Percentiles rank a stretch among this genome's conserved stretches.
Conservation (phyloP, 257 asterid genomes). For the Primulina huaijiensis region DNA sequence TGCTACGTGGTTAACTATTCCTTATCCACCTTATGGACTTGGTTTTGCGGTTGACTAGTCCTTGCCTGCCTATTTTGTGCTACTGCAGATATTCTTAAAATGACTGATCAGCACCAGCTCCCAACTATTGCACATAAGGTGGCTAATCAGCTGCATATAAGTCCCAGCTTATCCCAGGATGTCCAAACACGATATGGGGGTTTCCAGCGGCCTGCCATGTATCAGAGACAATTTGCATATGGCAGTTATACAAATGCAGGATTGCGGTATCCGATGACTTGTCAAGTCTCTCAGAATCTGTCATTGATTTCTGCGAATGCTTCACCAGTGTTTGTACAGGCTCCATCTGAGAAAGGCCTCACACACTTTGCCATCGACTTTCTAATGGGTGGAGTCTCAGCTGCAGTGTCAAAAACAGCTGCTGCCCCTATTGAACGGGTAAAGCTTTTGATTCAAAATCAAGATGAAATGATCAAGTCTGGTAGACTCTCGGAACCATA, state of each 20-base stretch:
- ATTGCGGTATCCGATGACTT: slow-evolving; percentile 19
- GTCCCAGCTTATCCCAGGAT: slow-evolving; percentile 16
- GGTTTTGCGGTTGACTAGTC: neutral
- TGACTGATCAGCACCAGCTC: slow-evolving; percentile 22
- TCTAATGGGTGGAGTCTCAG: slow-evolving; percentile 27
- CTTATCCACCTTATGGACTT: too few species aligned
- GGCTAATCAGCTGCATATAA: slow-evolving; percentile 24
- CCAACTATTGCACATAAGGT: slow-evolving; percentile 25
- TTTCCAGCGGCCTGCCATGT: slow-evolving; percentile 18
- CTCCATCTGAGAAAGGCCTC: slow-evolving; percentile 25
- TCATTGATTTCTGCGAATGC: slow-evolving; percentile 23
- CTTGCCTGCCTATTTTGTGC: neutral
- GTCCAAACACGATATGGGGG: slow-evolving; percentile 22
- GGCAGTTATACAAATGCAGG: slow-evolving; percentile 28
- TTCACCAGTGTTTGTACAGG: slow-evolving; percentile 27
- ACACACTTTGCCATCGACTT: slow-evolving; percentile 21
- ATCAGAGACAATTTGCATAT: slow-evolving; percentile 16
- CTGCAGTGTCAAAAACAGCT: slow-evolving; percentile 24
- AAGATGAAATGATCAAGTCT: slow-evolving; percentile 25
- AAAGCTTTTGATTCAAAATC: slow-evolving; percentile 19
- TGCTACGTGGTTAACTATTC: too few species aligned
- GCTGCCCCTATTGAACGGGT: slow-evolving; percentile 22
- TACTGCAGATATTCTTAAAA: slow-evolving; percentile 2
- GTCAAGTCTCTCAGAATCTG: slow-evolving; percentile 11
- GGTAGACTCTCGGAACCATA: slow-evolving; percentile 29